Evolutionary conservation across 1,139 yeast species (phyloP).

Genomic region (Taiozyma sp.): DNA sequence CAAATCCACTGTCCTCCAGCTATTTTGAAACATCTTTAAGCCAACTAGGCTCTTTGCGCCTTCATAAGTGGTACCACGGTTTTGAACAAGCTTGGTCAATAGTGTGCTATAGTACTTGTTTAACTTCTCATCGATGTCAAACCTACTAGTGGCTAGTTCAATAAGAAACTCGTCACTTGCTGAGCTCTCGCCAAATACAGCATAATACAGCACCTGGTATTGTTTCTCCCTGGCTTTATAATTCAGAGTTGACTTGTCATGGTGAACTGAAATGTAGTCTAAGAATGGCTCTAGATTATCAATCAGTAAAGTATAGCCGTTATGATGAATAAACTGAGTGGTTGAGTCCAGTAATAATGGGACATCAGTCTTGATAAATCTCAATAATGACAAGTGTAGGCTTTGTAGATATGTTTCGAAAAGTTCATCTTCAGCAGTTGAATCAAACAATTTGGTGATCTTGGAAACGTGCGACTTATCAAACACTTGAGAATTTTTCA

Average conservation of each 20-base stretch:
- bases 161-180: slow-evolving; percentile 23
- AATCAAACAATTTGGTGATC: slow-evolving; percentile 43
- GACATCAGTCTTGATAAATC: slow-evolving; percentile 19
- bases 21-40: slow-evolving; percentile 17
- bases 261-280: slow-evolving; percentile 26
- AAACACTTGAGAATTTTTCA: slow-evolving; percentile 32
- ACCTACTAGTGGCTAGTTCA: slow-evolving; percentile 24
- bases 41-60: slow-evolving; percentile 17
- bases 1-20: slow-evolving; percentile 22
- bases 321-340: slow-evolving; percentile 37
- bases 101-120: slow-evolving; percentile 9
- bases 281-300: slow-evolving; percentile 32
- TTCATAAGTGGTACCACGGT: slow-evolving; percentile 15
- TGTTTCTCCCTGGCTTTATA: slow-evolving; percentile 7
- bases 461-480: slow-evolving; percentile 24
- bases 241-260: slow-evolving; percentile 4
- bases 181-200: slow-evolving; percentile 17
- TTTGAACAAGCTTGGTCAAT: slow-evolving; percentile 25
- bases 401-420: slow-evolving; percentile 47
- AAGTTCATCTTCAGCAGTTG: slow-evolving; percentile 54
- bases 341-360: slow-evolving; percentile 11
- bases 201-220: slow-evolving; percentile 16
- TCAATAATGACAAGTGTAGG: slow-evolving; percentile 40
- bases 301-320: slow-evolving; percentile 32
- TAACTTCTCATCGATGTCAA: slow-evolving; percentile 9